These are phyloP conservation scores for Monilinia fructigena DNA, from an alignment of 2,329 filamentous ascomycete genomes.

Conservation along the genomic window DNA sequence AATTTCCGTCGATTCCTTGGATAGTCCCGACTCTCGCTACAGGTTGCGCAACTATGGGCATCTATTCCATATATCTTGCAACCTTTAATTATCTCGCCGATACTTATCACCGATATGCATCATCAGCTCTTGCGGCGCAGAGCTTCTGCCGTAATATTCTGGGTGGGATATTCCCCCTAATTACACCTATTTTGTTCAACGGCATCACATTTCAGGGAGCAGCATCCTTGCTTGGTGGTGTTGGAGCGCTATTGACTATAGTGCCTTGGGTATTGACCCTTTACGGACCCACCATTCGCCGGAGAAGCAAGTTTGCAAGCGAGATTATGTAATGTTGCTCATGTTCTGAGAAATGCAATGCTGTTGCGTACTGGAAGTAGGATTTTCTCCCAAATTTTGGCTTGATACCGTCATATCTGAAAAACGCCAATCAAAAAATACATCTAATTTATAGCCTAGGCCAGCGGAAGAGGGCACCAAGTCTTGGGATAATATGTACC, in stretches of 20 bases:
- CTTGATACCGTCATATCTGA: not conserved
- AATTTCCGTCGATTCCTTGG: constrained; percentile 63
- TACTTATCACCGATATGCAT: constrained; percentile 80
- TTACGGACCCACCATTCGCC: constrained; percentile 73
- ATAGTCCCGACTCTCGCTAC: constrained; percentile 69
- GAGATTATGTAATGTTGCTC: constrained; percentile 28
- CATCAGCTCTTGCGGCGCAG: constrained; percentile 82
- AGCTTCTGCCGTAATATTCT: constrained; percentile 83
- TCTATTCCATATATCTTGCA: constrained; percentile 81
- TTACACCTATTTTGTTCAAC: constrained; percentile 71
- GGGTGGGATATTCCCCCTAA: constrained; percentile 76
- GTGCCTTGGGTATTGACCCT: constrained; percentile 88
- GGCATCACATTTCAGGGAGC: constrained; percentile 70
- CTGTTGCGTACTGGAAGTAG: not conserved
- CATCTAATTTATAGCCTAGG: not conserved
- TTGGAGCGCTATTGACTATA: constrained; percentile 62
- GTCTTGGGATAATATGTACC: not conserved
- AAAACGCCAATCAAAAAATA: not conserved
- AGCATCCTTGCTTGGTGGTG: constrained; percentile 71
- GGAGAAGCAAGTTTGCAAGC: constrained; percentile 70
- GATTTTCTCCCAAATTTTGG: not conserved
- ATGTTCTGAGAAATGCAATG: not conserved
- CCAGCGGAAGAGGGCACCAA: not conserved
- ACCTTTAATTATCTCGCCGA: constrained; percentile 94
- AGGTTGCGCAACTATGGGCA: constrained; percentile 75